Evolutionary conservation across 2,329 filamentous ascomycete genomes (phyloP).

Genomic region (Chaetomium sp.): DNA sequence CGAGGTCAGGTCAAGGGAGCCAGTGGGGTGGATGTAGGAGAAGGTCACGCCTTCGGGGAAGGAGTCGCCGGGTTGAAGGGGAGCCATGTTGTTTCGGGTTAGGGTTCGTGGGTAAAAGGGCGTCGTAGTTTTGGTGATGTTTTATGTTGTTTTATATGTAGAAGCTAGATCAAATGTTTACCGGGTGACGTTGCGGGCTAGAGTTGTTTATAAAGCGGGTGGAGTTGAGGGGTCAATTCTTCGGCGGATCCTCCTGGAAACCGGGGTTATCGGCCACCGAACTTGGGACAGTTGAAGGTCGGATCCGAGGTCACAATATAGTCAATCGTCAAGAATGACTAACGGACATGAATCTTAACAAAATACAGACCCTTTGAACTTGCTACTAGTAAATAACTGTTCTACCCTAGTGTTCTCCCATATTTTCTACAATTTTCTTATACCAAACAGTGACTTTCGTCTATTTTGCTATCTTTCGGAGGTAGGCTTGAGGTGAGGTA

Average conservation of each 20-base stretch:
- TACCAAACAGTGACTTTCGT: too few species aligned
- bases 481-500: not conserved
- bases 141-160: not conserved
- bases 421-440: too few species aligned
- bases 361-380: too few species aligned
- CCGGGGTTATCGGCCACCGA: not conserved
- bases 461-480: too few species aligned
- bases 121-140: not conserved
- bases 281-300: too few species aligned
- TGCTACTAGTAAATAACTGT: too few species aligned
- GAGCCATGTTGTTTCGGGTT: slow-evolving; percentile 41
- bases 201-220: slow-evolving; percentile 2
- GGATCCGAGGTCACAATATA: too few species aligned
- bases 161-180: not conserved
- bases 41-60: slow-evolving; percentile 80
- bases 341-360: too few species aligned
- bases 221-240: slow-evolving; percentile 3
- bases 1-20: slow-evolving; percentile 62
- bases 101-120: not conserved
- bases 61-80: slow-evolving; percentile 69
- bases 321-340: too few species aligned
- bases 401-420: too few species aligned
- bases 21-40: slow-evolving; percentile 72
- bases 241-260: not conserved
- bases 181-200: not conserved